Conservation (phyloP, 2,329 filamentous ascomycete genomes). For the Fusarium pseudocircinatum region DNA sequence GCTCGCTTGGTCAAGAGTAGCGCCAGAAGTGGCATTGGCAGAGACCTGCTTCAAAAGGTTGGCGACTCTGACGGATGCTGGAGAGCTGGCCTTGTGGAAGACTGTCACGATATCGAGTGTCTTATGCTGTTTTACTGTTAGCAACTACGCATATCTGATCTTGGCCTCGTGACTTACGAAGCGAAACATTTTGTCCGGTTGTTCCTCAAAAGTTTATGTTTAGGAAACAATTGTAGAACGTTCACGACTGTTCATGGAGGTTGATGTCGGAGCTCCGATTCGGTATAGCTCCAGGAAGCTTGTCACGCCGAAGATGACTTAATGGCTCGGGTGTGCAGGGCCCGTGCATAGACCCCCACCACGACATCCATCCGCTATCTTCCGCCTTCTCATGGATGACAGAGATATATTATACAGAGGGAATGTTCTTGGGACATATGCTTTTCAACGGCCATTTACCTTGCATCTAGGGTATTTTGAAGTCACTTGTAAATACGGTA, state of each 20-base stretch:
- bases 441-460: not conserved
- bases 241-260: constrained; percentile 12
- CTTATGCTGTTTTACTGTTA: constrained; percentile 67
- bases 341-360: constrained; percentile 33
- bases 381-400: not conserved
- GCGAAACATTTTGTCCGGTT: constrained; percentile 55
- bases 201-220: not conserved
- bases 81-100: constrained; percentile 85
- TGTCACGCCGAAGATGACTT: constrained; percentile 40
- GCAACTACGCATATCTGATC: constrained; percentile 2
- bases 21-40: constrained; percentile 71
- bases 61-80: constrained; percentile 77
- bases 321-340: constrained; percentile 37
- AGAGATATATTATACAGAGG: not conserved
- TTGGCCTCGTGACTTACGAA: constrained; percentile 52
- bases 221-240: not conserved
- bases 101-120: constrained; percentile 91
- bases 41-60: constrained; percentile 84
- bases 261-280: constrained; percentile 41
- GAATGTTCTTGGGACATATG: not conserved
- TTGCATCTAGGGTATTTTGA: not conserved
- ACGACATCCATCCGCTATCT: constrained; percentile 15
- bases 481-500: no score
- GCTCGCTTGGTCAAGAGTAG: constrained; percentile 79
- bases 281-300: constrained; percentile 43